Percentiles rank a stretch among this genome's conserved stretches.
phyloP scores from a whole-genome alignment of 805 yeast species.

The Danielozyma ontarioensis region DNA sequence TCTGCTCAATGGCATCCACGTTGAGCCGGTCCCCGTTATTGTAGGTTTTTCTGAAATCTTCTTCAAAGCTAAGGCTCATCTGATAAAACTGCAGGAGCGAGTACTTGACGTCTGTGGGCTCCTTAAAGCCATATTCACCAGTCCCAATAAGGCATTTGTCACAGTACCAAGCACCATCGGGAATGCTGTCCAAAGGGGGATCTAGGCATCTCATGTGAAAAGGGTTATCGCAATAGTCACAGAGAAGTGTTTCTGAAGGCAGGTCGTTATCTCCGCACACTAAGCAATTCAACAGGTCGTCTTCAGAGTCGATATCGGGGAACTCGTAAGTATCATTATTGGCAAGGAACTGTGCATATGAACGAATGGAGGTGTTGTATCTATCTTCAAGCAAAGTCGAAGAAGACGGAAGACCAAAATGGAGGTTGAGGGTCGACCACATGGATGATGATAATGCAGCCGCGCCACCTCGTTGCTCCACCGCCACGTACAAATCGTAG shows the following conservation, averaged over 20 bases:
- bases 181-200: constrained; percentile 49
- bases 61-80: constrained; percentile 46
- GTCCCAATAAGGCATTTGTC: constrained; percentile 80
- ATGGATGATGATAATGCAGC: constrained; percentile 11
- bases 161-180: constrained; percentile 72
- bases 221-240: constrained; percentile 70
- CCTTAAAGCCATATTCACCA: constrained; percentile 86
- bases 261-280: constrained; percentile 44
- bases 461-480: constrained; percentile 20
- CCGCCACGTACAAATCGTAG: constrained; percentile 35
- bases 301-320: constrained; percentile 27
- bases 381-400: constrained; percentile 15
- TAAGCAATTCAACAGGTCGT: constrained; percentile 29
- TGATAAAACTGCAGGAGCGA: constrained; percentile 56
- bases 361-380: constrained; percentile 19
- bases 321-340: constrained; percentile 23
- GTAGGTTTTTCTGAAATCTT: constrained; percentile 33
- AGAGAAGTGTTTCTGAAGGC: constrained; percentile 48
- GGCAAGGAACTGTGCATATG: constrained; percentile 29
- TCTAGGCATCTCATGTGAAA: constrained; percentile 67
- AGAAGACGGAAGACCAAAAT: constrained; percentile 15
- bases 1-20: constrained; percentile 47
- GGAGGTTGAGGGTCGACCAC: constrained; percentile 19
- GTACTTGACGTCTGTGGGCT: constrained; percentile 46
- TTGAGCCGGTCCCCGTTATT: constrained; percentile 26